Evolutionary conservation across 2,329 filamentous ascomycete genomes (phyloP), one percentile per base, ranked within the genome.

Genomic region (Fusarium euwallaceae): DNA sequence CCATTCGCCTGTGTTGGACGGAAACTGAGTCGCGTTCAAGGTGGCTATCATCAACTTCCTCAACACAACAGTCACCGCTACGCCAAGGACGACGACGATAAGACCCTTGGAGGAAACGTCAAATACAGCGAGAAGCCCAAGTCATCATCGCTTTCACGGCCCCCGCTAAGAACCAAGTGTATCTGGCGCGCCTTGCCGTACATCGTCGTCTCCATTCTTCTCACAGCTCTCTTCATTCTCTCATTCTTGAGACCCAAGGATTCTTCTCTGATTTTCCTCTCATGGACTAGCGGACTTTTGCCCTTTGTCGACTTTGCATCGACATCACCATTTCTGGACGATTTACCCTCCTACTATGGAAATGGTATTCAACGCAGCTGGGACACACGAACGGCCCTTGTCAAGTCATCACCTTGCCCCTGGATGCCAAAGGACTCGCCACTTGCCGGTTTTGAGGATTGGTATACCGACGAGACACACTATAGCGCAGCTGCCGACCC

Each of bases 401-500:
- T 60, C 7, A 55, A 75, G 11, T 72, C 80, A 5, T 60, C 71
- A 0, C 55, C 69, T 11, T 68, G 76, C 22, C 63, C 67, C 27
- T 81, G 80, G 80, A 72, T 81, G 6, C 76, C 80, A 4, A 66
- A 71, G 14, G 63, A 66, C 1, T 61, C 56, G 8, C 27, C 75
- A 0, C 69, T 76, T 3, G 59, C 62, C 1, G 80, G 80, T 0
- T 81, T 81, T 1, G 69, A 72, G 24, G 80, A 81, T 29, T 81
- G 80, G 80, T 76, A 78, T 20, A 53, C 66, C 2, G 60, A 74
- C 2, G 29, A 61, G 14, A 64, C 75, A 1, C 81, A 83, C 59
- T 86, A 86, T 58, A 80, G 72, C 24, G 79, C 84, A 6, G 74
- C 73, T 1, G 64, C 76, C 6, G 85, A 86, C 36, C 85, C 85